A percentile compares a stretch with the other conserved stretches of the same genome.
Evolutionary conservation across 2,329 filamentous ascomycete genomes (phyloP).

Genomic region (Aureobasidium sp.): DNA sequence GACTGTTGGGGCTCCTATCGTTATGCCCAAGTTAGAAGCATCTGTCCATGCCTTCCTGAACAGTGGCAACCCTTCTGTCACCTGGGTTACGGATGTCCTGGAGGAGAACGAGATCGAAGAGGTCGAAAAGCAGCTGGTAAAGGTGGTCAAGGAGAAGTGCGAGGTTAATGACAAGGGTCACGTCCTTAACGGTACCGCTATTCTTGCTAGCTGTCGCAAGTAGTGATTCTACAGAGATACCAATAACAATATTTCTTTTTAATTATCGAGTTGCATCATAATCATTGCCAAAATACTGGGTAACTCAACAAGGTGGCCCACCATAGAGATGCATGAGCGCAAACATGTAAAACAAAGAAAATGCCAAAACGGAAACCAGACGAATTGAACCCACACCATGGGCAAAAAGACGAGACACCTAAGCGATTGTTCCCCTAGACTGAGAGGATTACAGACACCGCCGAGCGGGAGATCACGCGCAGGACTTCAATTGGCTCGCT

Average conservation of each 20-base stretch:
- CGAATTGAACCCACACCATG: too few species aligned
- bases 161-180: background rate
- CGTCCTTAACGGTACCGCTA: background rate
- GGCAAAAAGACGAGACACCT: too few species aligned
- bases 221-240: background rate
- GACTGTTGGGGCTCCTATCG: slow-evolving; percentile 16
- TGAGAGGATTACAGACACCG: too few species aligned
- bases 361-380: too few species aligned
- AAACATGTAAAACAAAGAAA: too few species aligned
- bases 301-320: too few species aligned
- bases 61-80: slow-evolving; percentile 3
- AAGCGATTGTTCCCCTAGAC: too few species aligned
- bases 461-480: too few species aligned
- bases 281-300: background rate
- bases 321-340: too few species aligned
- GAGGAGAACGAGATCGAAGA: background rate
- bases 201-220: background rate
- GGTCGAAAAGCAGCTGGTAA: background rate
- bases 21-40: background rate
- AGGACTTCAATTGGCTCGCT: too few species aligned
- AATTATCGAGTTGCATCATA: background rate
- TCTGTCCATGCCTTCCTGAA: background rate
- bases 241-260: background rate
- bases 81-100: background rate
- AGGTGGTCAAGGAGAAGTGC: background rate